Evolutionary conservation across 106 monocot genomes (phyloP).

Genomic region (Hemerocallis citrina): DNA sequence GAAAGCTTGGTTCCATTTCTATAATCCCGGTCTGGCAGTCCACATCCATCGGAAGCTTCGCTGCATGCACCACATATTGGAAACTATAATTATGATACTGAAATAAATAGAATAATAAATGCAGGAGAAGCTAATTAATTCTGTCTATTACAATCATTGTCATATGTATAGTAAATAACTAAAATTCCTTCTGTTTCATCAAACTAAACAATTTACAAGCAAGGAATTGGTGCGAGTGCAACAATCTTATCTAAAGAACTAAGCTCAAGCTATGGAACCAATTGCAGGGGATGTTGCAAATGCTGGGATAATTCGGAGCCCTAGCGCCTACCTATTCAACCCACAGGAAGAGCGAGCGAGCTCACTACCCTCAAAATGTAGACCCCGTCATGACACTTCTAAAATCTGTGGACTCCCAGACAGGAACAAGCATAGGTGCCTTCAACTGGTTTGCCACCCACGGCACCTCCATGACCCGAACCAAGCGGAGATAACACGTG

Average conservation of each 20-base stretch:
- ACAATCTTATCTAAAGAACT: background rate
- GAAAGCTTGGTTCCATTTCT: no score
- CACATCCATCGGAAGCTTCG: no score
- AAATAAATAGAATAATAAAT: no score
- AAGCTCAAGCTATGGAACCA: background rate
- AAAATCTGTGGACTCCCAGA: constrained; percentile 15
- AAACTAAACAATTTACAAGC: background rate
- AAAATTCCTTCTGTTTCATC: no score
- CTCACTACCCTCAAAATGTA: constrained; percentile 12
- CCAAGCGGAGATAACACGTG: constrained; percentile 32
- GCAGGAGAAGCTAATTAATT: no score
- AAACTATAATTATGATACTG: no score
- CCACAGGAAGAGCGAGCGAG: constrained; percentile 14
- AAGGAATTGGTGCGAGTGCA: background rate
- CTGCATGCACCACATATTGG: no score
- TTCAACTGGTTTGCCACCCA: constrained; percentile 40
- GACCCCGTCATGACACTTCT: constrained; percentile 27
- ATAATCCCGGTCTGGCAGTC: no score
- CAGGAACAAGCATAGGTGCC: background rate
- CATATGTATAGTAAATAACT: no score
- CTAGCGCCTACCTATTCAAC: constrained; percentile 24
- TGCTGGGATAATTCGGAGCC: constrained; percentile 27
- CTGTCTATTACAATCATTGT: no score
- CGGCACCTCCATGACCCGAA: constrained; percentile 26
- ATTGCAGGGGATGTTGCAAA: constrained; percentile 14